Conservation (phyloP, 352 stramenopile species). For the Globisporangium nodosum region DNA sequence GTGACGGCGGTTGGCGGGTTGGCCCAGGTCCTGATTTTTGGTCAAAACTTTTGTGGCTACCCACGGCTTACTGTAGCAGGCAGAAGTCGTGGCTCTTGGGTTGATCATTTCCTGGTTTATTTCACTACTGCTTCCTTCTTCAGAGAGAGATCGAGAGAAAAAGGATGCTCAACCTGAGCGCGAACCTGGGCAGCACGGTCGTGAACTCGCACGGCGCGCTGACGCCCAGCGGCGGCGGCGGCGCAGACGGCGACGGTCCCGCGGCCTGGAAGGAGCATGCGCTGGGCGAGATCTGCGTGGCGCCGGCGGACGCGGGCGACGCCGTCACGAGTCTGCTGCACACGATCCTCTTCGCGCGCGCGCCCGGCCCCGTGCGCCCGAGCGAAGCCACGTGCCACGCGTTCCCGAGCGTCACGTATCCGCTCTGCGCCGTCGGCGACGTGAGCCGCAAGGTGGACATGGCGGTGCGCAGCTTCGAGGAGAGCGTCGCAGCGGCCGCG, state of each 20-base stretch:
- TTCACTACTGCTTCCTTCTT: not conserved
- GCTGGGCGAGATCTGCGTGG: constrained; percentile 58
- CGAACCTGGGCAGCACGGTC: constrained; percentile 8
- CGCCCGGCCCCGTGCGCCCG: constrained; percentile 61
- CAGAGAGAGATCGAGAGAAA: too few species aligned
- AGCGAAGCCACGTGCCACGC: constrained; percentile 71
- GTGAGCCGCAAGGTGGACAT: constrained; percentile 76
- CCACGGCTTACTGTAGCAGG: not conserved
- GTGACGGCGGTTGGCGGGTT: not conserved
- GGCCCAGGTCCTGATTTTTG: constrained; percentile 12
- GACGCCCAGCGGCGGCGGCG: not conserved
- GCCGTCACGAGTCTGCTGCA: constrained; percentile 66
- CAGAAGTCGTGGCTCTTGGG: not conserved
- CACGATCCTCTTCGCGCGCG: constrained; percentile 77
- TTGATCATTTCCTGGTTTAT: not conserved
- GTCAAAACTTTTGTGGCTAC: constrained; percentile 7
- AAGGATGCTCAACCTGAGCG: constrained; percentile 11
- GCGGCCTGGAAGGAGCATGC: constrained; percentile 52
- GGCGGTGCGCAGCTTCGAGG: constrained; percentile 56
- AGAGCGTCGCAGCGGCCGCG: constrained; percentile 22
- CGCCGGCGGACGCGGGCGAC: constrained; percentile 50
- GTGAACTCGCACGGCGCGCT: constrained; percentile 12
- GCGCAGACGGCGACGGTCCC: not conserved
- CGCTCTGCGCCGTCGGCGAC: constrained; percentile 69
- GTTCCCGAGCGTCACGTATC: constrained; percentile 75